phyloP scores from a whole-genome alignment of 768 basidiomycete species.

The Tricholoma flavovirens region DNA sequence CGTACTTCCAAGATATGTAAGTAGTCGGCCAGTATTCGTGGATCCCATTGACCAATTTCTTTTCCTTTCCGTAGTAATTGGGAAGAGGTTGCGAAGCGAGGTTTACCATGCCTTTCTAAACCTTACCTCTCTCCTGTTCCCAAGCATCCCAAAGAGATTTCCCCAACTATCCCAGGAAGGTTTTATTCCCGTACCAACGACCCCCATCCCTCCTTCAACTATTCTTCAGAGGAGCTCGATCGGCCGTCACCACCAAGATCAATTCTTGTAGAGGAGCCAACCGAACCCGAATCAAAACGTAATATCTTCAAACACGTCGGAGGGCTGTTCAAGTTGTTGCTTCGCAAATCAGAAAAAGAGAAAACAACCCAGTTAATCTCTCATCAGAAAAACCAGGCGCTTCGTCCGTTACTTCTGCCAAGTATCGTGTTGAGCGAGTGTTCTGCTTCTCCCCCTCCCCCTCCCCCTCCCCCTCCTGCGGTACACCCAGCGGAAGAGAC shows the following conservation, averaged over 20 bases:
- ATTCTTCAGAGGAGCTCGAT: not conserved
- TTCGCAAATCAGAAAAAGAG: not conserved
- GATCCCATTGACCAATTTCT: not conserved
- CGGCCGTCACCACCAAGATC: not conserved
- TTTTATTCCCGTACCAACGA: not conserved
- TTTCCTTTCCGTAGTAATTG: not conserved
- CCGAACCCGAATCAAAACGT: not conserved
- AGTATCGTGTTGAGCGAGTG: not conserved
- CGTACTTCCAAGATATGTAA: not conserved
- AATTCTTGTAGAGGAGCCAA: not conserved
- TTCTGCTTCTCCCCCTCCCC: not conserved
- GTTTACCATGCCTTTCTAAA: not conserved
- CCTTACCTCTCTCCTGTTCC: slow-evolving; percentile 2
- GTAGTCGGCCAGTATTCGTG: not conserved
- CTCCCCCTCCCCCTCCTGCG: not conserved
- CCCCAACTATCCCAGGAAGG: not conserved
- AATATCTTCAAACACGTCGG: not conserved
- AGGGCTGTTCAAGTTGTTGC: not conserved
- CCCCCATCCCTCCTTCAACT: not conserved
- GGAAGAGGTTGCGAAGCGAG: not conserved
- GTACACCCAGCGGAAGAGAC: not conserved
- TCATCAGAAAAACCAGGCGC: not conserved
- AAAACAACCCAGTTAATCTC: not conserved
- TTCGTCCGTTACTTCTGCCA: not conserved
- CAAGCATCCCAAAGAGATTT: not conserved